Evolutionary conservation across 805 yeast species (phyloP).

Genomic region (Candida suzukii): DNA sequence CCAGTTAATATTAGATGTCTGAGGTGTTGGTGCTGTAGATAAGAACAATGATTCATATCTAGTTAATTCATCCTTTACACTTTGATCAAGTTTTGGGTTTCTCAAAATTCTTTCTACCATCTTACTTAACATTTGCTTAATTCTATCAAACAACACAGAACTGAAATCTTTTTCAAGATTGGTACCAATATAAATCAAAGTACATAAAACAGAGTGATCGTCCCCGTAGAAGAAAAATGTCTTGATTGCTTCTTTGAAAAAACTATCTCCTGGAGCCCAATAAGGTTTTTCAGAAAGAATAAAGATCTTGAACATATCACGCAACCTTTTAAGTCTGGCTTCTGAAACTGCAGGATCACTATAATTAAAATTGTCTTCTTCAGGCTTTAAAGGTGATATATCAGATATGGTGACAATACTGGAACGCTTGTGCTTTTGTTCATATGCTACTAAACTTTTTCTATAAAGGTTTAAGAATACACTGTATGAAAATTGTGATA

Average conservation of each 20-base stretch:
- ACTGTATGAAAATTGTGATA: slow-evolving; percentile 1
- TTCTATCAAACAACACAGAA: background rate
- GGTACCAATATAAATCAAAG: slow-evolving; percentile 18
- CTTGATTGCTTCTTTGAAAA: slow-evolving; percentile 10
- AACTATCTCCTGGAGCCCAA: slow-evolving; percentile 11
- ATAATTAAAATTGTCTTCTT: slow-evolving; percentile 2
- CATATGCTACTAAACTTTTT: slow-evolving; percentile 5
- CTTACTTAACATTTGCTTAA: background rate
- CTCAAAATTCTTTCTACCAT: background rate
- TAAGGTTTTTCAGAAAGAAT: slow-evolving; percentile 5
- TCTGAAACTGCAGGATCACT: slow-evolving; percentile 2
- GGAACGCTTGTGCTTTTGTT: too few relatives aligned
- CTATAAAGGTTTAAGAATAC: slow-evolving; percentile 12
- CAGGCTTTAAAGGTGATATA: too few relatives aligned
- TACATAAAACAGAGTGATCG: slow-evolving; percentile 15
- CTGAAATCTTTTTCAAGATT: slow-evolving; percentile 6
- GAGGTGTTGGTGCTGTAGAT: background rate
- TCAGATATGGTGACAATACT: too few relatives aligned
- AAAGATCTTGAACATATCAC: slow-evolving; percentile 10
- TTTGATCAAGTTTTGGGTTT: background rate
- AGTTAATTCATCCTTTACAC: background rate
- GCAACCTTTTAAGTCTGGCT: slow-evolving; percentile 8
- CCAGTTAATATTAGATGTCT: slow-evolving; percentile 9
- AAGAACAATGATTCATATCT: too few relatives aligned
- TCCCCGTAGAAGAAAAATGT: slow-evolving; percentile 22